Evolutionary conservation across 2,329 filamentous ascomycete species (phyloP), one percentile per base, ranked within the genome.

Genomic region (Paecilomyces variotii): DNA sequence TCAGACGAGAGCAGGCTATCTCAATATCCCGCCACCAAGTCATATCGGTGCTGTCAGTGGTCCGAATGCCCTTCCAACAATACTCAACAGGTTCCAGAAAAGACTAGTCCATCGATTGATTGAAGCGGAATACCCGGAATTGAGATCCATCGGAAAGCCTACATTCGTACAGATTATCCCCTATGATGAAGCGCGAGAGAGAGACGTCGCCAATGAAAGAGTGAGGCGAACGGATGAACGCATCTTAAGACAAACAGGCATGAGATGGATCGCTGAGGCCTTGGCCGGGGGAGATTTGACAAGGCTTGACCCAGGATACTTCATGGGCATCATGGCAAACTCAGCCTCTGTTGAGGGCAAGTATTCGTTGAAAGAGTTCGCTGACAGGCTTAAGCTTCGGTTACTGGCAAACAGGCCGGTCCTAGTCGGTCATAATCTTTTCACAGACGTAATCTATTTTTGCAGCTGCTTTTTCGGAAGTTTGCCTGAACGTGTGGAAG

Each of bases 81-180:
- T 58, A 0, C 67, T 86, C 27, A 84, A 79, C 60, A 78, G 79
- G 0, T 88, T 83, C 64, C 85, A 89, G 67, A 84, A 86, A 68
- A 79, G 84, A 34, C 76, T 89, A 4, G 79, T 89, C 0, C 83
- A 89, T 66, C 85, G 88, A 64, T 75, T 88, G 11, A 79, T 89
- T n/a, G 79, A 84, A 11, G 80, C 79, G 12, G 85, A 88, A 62
- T 89, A 75, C 57, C 75, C 76, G 1, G 63, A 61, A 25, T 62
- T 79, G 52, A 73, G 73, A 32, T 73, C 76, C 2, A 66, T 74
- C 11, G 68, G 72, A 11, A 72, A 70, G 57, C 60, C 66, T 7
- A 65, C 67, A 12, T 79, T 76, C 60, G 65, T 80, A 3, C 75
- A 76, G 56, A 71, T 80, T 35, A 67, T 75, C 11, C 62, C 68